Conservation (phyloP, 2,329 filamentous ascomycete genomes). For the Penicillium italicum region DNA sequence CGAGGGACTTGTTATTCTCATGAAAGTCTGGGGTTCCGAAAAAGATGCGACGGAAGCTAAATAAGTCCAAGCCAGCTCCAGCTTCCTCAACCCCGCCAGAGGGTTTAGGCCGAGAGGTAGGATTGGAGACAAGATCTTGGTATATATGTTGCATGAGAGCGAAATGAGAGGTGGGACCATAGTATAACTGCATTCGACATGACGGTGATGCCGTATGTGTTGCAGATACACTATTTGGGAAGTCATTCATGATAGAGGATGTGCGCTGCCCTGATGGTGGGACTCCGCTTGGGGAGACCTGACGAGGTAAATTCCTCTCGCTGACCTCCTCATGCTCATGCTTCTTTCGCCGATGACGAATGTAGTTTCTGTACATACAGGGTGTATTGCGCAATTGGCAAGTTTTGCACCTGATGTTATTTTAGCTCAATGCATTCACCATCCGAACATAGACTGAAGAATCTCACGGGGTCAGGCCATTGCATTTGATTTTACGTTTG, state of each 20-base stretch:
- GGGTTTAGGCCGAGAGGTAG: constrained; percentile 17
- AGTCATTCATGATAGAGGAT: constrained; percentile 24
- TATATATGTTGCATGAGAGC: constrained; percentile 43
- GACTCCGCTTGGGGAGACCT: constrained; percentile 13
- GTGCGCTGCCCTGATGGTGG: constrained; percentile 17
- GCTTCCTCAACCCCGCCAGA: constrained; percentile 38
- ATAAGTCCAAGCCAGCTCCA: constrained; percentile 38
- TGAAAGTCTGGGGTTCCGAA: constrained; percentile 41
- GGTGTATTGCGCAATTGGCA: constrained; percentile 33
- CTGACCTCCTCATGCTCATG: constrained; percentile 18
- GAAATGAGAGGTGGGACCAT: constrained; percentile 49
- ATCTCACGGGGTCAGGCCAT: constrained; percentile 36
- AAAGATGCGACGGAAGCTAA: constrained; percentile 39
- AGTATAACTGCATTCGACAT: constrained; percentile 46
- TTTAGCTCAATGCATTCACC: background rate
- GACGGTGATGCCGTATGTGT: constrained; percentile 47
- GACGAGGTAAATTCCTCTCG: constrained; percentile 13
- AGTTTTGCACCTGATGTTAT: constrained; percentile 31
- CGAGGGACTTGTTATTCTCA: constrained; percentile 24
- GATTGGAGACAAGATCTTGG: constrained; percentile 29
- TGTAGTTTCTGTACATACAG: constrained; percentile 39
- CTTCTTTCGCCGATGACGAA: constrained; percentile 37
- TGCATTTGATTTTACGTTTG: constrained; percentile 42
- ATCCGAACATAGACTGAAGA: background rate
- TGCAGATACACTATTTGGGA: constrained; percentile 47